Evolutionary conservation across 805 yeast species (phyloP).

Genomic region (Phaffomyces opuntiae): DNA sequence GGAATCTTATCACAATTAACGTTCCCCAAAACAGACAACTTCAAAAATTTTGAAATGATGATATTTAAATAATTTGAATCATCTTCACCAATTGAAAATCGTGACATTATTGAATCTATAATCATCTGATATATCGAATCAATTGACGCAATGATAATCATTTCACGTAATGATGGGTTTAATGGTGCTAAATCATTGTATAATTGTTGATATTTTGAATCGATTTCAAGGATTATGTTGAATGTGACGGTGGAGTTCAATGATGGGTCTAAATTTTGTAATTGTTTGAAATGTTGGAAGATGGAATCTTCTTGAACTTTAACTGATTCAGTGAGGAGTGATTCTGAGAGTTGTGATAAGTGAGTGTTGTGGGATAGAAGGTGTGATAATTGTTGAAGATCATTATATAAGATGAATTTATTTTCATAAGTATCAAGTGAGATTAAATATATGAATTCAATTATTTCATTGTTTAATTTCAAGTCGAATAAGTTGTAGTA

Average conservation of each 20-base stretch:
- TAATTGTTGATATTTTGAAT: slow-evolving; percentile 4
- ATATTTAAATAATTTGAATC: slow-evolving; percentile 18
- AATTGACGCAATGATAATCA: slow-evolving; percentile 9
- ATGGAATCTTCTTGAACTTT: slow-evolving; percentile 9
- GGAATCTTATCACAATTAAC: slow-evolving; percentile 5
- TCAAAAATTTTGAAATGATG: slow-evolving; percentile 13
- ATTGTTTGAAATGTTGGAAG: not conserved
- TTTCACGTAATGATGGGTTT: not conserved
- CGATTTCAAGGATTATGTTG: slow-evolving; percentile 10
- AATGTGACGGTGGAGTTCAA: slow-evolving; percentile 12
- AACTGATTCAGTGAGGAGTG: slow-evolving; percentile 9
- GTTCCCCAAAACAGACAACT: slow-evolving; percentile 8
- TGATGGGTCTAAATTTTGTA: slow-evolving; percentile 16
- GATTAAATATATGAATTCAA: slow-evolving; percentile 14
- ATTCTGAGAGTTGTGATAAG: slow-evolving; percentile 39
- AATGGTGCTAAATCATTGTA: slow-evolving; percentile 6
- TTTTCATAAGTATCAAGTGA: slow-evolving; percentile 11
- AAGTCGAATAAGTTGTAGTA: slow-evolving; percentile 7
- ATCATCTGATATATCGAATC: slow-evolving; percentile 16
- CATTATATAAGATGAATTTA: slow-evolving; percentile 17
- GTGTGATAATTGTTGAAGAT: slow-evolving; percentile 8
- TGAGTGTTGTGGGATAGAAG: slow-evolving; percentile 4
- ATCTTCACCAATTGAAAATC: slow-evolving; percentile 18
- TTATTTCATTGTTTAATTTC: slow-evolving; percentile 12
- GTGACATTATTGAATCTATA: slow-evolving; percentile 12